Conservation (phyloP, 73 alveolate species). For the Paramecium primaurelia region DNA sequence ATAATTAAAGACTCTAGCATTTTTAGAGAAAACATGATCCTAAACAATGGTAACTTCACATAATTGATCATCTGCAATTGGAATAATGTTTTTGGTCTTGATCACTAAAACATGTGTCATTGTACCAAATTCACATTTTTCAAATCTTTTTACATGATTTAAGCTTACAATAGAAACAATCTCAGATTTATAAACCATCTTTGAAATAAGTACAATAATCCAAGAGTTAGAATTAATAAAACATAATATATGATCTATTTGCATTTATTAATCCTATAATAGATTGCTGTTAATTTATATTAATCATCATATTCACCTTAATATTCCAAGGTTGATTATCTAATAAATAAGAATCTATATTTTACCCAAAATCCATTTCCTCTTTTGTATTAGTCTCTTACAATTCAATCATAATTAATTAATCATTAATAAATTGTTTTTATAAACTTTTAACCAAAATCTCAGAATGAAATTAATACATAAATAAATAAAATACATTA, state of each 20-base stretch:
- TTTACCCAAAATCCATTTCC: neutral
- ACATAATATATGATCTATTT: neutral
- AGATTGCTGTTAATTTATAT: conserved; percentile 6
- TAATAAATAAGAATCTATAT: neutral
- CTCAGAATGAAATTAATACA: neutral
- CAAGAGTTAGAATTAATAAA: neutral
- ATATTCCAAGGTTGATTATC: neutral
- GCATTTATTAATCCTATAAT: neutral
- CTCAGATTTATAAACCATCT: neutral
- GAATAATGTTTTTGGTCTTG: neutral
- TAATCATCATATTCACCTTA: conserved; percentile 12
- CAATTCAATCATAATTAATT: neutral
- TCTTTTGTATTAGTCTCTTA: neutral
- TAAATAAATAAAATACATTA: no score
- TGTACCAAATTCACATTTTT: neutral
- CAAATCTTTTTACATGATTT: neutral
- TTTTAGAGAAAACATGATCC: neutral
- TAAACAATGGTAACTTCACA: neutral
- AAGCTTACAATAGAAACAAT: neutral
- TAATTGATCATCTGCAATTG: conserved; percentile 4
- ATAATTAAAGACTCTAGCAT: conserved; percentile 1
- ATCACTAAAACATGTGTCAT: conserved; percentile 20
- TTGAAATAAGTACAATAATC: neutral
- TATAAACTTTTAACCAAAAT: neutral
- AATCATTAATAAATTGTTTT: neutral